Percentiles rank a stretch among this genome's conserved stretches.
Conservation (phyloP, 768 basidiomycete genomes). For the Podaxis sp. region DNA sequence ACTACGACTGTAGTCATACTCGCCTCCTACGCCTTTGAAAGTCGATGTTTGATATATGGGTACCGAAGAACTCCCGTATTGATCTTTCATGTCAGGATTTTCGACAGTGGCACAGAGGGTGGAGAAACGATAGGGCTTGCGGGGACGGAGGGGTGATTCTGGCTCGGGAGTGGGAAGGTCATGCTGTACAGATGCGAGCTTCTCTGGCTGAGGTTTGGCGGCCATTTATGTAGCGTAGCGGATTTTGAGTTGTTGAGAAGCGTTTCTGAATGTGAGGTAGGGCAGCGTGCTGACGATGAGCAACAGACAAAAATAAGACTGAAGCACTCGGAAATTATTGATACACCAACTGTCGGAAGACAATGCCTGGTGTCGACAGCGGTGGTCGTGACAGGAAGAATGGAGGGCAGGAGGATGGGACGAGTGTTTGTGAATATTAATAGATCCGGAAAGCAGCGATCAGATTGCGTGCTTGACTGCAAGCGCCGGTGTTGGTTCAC, state of each 20-base stretch:
- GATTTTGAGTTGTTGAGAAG: not conserved
- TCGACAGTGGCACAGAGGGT: conserved; percentile 91
- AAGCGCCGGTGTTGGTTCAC: not conserved
- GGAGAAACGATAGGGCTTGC: conserved; percentile 85
- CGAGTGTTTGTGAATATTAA: not conserved
- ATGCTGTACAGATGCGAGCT: conserved; percentile 24
- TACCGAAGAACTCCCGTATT: conserved; percentile 90
- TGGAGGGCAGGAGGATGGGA: not conserved
- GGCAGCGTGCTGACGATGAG: not conserved
- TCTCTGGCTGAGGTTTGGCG: not conserved
- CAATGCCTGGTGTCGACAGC: not conserved
- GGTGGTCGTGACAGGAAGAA: not conserved
- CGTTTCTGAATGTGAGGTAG: too few relatives aligned
- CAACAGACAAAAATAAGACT: not conserved
- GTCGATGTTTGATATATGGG: conserved; percentile 99
- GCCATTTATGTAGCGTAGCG: conserved; percentile 1
- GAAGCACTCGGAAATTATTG: not conserved
- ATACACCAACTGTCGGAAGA: not conserved
- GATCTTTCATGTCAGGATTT: conserved; percentile 89
- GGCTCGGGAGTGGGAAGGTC: conserved; percentile 82
- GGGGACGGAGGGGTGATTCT: conserved; percentile 64
- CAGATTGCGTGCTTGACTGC: conserved; percentile 30
- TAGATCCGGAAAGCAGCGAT: conserved; percentile 12
- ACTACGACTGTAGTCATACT: conserved; percentile 92
- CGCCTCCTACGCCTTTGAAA: conserved; percentile 89